These are phyloP conservation scores for Diaporthe ampelina DNA, from an alignment of 2,329 filamentous ascomycete species.

Conservation along the genomic window DNA sequence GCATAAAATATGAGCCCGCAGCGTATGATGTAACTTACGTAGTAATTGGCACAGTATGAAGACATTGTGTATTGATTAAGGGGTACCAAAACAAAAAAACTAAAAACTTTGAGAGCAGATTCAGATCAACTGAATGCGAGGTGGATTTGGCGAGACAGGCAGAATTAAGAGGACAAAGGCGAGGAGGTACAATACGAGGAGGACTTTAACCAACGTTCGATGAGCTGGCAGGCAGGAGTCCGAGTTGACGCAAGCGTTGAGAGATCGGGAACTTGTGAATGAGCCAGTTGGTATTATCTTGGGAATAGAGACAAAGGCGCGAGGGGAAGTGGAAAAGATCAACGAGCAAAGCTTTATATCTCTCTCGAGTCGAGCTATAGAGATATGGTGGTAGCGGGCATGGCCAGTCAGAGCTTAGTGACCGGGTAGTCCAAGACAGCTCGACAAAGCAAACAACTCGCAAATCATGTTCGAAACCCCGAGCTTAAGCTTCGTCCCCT, in stretches of 20 bases:
- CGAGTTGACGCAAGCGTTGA: slow-evolving; percentile 23
- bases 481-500: slow-evolving; percentile 37
- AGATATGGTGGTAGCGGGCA: slow-evolving; percentile 21
- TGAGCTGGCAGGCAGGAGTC: neutral
- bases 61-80: slow-evolving; percentile 44
- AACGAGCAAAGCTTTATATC: slow-evolving; percentile 37
- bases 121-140: slow-evolving; percentile 11
- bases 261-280: neutral
- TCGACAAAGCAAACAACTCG: slow-evolving; percentile 34
- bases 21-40: slow-evolving; percentile 46
- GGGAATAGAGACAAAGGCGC: neutral
- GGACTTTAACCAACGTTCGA: neutral
- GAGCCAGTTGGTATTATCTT: slow-evolving; percentile 15
- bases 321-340: slow-evolving; percentile 26
- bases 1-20: too few species aligned
- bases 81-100: neutral
- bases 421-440: slow-evolving; percentile 33
- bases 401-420: slow-evolving; percentile 33
- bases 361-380: slow-evolving; percentile 29
- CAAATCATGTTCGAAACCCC: slow-evolving; percentile 39
- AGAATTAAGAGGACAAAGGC: slow-evolving; percentile 19
- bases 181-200: neutral
- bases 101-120: neutral
- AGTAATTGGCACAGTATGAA: slow-evolving; percentile 57
- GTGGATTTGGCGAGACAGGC: neutral